Conservation (phyloP, 1,139 yeast genomes). For the Saccharomyces hybrid region DNA sequence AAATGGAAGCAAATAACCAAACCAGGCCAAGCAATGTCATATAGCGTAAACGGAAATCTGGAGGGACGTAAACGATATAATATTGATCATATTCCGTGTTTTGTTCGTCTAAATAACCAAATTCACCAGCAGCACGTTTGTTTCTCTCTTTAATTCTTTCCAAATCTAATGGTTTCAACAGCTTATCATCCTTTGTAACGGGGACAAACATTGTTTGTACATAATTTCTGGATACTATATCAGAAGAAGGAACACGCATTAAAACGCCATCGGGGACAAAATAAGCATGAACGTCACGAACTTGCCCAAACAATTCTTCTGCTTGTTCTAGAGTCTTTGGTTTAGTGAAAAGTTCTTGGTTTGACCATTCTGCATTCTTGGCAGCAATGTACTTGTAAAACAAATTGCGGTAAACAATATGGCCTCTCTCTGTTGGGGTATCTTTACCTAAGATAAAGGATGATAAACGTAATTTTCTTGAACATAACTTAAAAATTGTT, state of each 20-base stretch:
- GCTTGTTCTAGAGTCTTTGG: slow-evolving; percentile 53
- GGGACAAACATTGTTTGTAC: slow-evolving; percentile 65
- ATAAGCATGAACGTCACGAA: slow-evolving; percentile 39
- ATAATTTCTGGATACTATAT: slow-evolving; percentile 58
- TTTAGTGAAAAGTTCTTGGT: slow-evolving; percentile 47
- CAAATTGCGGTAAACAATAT: slow-evolving; percentile 49
- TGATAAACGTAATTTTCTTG: slow-evolving; percentile 58
- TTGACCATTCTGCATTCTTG: slow-evolving; percentile 30
- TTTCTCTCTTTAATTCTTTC: slow-evolving; percentile 32
- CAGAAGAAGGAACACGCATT: slow-evolving; percentile 81
- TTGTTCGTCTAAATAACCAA: slow-evolving; percentile 49
- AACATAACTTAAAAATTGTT: slow-evolving; percentile 47
- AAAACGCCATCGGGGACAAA: slow-evolving; percentile 74
- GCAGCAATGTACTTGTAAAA: slow-evolving; percentile 36
- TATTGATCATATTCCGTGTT: slow-evolving; percentile 48
- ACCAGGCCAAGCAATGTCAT: slow-evolving; percentile 47
- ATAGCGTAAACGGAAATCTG: slow-evolving; percentile 56
- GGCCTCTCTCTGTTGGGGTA: slow-evolving; percentile 71
- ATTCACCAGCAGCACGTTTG: slow-evolving; percentile 34
- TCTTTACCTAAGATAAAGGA: slow-evolving; percentile 69
- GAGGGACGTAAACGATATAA: slow-evolving; percentile 80
- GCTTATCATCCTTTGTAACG: slow-evolving; percentile 72
- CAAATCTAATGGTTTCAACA: slow-evolving; percentile 41
- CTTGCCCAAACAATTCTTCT: slow-evolving; percentile 35
- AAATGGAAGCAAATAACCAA: slow-evolving; percentile 61